A percentile compares a stretch with the other conserved stretches of the same genome.
Conservation (phyloP, 306 rosid species). For the Calophaca sinica region DNA sequence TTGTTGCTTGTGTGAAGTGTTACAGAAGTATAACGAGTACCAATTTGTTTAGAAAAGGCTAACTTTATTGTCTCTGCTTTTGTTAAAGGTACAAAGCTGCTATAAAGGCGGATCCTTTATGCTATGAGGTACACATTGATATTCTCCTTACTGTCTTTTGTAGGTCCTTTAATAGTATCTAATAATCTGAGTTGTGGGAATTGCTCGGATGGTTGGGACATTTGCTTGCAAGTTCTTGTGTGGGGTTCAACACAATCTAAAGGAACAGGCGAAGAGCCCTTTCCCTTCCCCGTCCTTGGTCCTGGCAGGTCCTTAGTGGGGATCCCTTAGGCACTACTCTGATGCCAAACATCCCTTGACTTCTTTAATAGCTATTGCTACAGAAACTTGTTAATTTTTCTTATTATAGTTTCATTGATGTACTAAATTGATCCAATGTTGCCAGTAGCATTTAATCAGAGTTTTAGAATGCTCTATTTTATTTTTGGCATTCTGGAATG, state of each 20-base stretch:
- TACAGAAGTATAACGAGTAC: slow-evolving; percentile 21
- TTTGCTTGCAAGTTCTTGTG: slow-evolving; percentile 9
- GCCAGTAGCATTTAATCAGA: not conserved
- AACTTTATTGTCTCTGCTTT: slow-evolving; percentile 37
- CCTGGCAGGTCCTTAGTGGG: not conserved
- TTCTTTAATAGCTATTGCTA: not conserved
- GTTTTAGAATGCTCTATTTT: slow-evolving; percentile 14
- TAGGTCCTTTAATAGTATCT: slow-evolving; percentile 26
- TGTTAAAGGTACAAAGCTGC: slow-evolving; percentile 92
- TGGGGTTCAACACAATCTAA: not conserved
- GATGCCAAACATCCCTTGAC: slow-evolving; percentile 8
- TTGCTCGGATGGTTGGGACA: slow-evolving; percentile 4
- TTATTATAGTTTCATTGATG: slow-evolving; percentile 29
- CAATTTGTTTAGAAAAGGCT: slow-evolving; percentile 36
- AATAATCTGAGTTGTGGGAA: slow-evolving; percentile 8
- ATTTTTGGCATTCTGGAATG: not conserved
- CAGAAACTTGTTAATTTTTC: slow-evolving; percentile 10
- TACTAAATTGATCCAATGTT: slow-evolving; percentile 26
- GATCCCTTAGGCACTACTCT: not conserved
- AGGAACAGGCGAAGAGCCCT: not conserved
- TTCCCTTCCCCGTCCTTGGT: not conserved
- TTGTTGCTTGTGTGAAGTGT: slow-evolving; percentile 35
- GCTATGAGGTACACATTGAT: slow-evolving; percentile 83
- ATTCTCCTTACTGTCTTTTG: slow-evolving; percentile 37
- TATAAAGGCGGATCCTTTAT: slow-evolving; percentile 91